phyloP scores from a whole-genome alignment of 306 rosid species.

The Acacia crassicarpa region DNA sequence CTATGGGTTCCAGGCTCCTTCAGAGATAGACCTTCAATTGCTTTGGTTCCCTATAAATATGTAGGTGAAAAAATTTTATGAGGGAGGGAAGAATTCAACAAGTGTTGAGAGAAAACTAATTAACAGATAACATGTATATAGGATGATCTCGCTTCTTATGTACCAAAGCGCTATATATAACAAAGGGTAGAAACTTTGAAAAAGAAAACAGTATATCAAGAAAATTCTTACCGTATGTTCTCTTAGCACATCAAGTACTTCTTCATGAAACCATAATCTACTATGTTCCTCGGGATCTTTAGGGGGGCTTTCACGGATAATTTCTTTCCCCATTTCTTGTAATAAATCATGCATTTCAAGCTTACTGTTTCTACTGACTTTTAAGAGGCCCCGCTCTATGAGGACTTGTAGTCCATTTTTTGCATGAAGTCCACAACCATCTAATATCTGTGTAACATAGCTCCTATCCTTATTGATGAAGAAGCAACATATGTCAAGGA shows the following conservation, averaged over 20 bases:
- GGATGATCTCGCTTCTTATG: too few relatives aligned
- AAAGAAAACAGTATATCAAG: not conserved
- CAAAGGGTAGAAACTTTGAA: not conserved
- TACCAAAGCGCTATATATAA: not conserved
- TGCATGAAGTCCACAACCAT: not conserved
- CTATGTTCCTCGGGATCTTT: not conserved
- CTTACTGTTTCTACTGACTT: conserved; percentile 5
- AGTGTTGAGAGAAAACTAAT: too few relatives aligned
- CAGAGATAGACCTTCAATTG: conserved; percentile 12
- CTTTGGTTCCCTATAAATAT: conserved; percentile 15
- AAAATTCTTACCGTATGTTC: not conserved
- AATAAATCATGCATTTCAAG: not conserved
- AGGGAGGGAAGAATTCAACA: too few relatives aligned
- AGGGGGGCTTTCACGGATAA: not conserved
- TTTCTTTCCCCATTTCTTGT: not conserved
- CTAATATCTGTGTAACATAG: not conserved
- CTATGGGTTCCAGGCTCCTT: not conserved
- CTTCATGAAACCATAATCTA: not conserved
- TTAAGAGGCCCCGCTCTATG: not conserved
- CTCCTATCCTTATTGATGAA: not conserved
- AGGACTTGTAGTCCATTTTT: not conserved
- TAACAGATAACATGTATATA: too few relatives aligned
- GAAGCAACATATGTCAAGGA: not conserved
- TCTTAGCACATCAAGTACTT: not conserved
- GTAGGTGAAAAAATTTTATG: too few relatives aligned